Evolutionary conservation across 805 yeast species (phyloP), one percentile per base, ranked within the genome.

Genomic region (Teunomyces tritomae): DNA sequence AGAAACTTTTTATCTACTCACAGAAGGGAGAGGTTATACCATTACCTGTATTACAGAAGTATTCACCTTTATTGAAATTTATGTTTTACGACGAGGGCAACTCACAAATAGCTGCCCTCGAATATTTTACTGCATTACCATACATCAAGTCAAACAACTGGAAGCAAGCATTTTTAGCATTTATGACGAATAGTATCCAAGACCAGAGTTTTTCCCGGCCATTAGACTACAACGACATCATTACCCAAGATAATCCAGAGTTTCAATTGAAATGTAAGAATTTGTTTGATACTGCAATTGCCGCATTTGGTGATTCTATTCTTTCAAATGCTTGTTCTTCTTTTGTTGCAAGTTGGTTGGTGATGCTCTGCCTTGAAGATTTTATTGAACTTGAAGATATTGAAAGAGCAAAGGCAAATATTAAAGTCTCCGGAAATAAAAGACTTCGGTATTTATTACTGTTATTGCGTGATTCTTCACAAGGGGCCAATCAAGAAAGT

Each of bases 131-230:
- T 14, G 54, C 61, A 7, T 46, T 70, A 10, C 64, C 67, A 2
- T 57, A 49, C 39, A 59, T 72, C 27, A 61, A 58, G 42, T 65
- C 70, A 37, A 59, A 46, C 39, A 58, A 66, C 13, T 72, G 77
- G 76, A 66, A 62, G 51, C 68, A 68, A 49, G 63, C 65, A 5
- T 57, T 67, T 24, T 50, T 72, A 8, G 64, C 64, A 14, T 70
- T 67, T 44, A 61, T 59, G 44, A 53, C 71, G 5, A 53, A 53
- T 41, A 58, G 65, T 45, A 56, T 72, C 14, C 63, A 69, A 50
- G 64, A 65, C 46, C 76, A 72, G 55, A 56, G 65, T 37, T 63
- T 68, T 41, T 58, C 73, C 13, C 56, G 74, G 46, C 69, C 76
- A 1, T 58, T 56, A 9, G 74, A 70, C 52, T 72, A 68, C 54